Evolutionary conservation across 495 filamentous ascomycete genomes (phyloP).

Genomic region (Ascodesmis nigricans): DNA sequence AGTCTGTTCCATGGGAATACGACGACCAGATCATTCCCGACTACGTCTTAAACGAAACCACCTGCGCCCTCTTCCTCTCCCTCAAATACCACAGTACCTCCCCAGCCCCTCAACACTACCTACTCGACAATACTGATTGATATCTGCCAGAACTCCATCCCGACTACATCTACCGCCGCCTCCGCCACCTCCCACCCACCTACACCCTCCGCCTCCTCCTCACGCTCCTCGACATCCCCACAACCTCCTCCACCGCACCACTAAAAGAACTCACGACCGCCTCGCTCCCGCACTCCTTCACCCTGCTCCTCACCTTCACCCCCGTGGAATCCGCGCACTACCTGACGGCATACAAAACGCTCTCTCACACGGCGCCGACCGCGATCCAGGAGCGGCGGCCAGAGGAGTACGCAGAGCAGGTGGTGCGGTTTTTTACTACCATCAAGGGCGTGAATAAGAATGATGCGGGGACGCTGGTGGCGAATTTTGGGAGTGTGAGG

Average conservation of each 20-base stretch:
- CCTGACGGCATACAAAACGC: constrained; percentile 80
- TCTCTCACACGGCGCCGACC: constrained; percentile 60
- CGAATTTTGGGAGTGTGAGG: constrained; percentile 66
- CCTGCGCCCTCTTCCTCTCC: constrained; percentile 78
- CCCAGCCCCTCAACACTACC: background rate
- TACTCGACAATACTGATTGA: constrained; percentile 1
- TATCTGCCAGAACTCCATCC: constrained; percentile 35
- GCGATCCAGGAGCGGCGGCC: constrained; percentile 66
- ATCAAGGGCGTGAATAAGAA: constrained; percentile 84
- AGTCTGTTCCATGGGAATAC: constrained; percentile 84
- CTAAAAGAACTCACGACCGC: background rate
- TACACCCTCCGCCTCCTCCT: constrained; percentile 70
- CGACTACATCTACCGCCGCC: constrained; percentile 90
- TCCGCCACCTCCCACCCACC: constrained; percentile 52
- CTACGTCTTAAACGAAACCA: constrained; percentile 69
- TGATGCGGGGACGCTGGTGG: constrained; percentile 68
- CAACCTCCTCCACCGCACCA: background rate
- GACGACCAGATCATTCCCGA: constrained; percentile 70
- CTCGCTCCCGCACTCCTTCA: no score
- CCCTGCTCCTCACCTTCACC: constrained; percentile 79
- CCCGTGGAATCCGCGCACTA: constrained; percentile 83
- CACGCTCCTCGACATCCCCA: constrained; percentile 73
- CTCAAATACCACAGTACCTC: constrained; percentile 74
- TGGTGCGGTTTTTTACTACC: constrained; percentile 85
- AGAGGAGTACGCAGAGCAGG: constrained; percentile 57